Evolutionary conservation across 768 basidiomycete species (phyloP), one percentile per base, ranked within the genome.

Genomic region (Mycena floridula): DNA sequence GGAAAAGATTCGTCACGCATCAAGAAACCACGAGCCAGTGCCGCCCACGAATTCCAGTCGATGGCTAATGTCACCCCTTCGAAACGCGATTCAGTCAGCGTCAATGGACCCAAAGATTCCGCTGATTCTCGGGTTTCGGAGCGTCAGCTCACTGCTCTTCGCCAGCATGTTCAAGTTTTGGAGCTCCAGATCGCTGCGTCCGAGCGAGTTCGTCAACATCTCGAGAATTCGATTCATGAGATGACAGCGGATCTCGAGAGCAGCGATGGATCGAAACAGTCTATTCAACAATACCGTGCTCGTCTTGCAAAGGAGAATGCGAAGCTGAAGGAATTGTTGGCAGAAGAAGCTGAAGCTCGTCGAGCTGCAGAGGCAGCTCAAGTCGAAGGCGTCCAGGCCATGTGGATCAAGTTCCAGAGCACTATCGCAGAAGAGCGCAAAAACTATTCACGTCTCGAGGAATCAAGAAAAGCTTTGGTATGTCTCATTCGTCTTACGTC

Each of bases 101-200:
- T 51, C 69, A 69, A 20, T 50, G 50, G 25, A 51, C 41, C 66
- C 57, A 67, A 62, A 32, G 68, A 71, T 36, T 56, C 65, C 9
- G 53, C 59, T 2, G 45, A 62, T 0, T 55, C 69, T 12, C 66
- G 68, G 2, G 61, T 67, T 1, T 62, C 67, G 7, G 76, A 79
- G 41, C 68, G 65, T 41, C 73, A 79, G 50, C 70, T 79, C 25
- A 62, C 66, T 39, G 70, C 64, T 5, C 70, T 81, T 27, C 76
- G 73, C 47, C 76, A 80, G 49, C 82, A 87, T 49, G 74, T 87
- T 7, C 79, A 83, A 48, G 68, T 77, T 16, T 70, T 85, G 15
- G 83, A 84, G 50, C 66, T 85, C 37, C 78, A 79, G 55, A 82
- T 85, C 70, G 74, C 70, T 2, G 79, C 81, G 8, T 84, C 82